Conservation (phyloP, 2,329 filamentous ascomycete species). For the Clonostachys solani region DNA sequence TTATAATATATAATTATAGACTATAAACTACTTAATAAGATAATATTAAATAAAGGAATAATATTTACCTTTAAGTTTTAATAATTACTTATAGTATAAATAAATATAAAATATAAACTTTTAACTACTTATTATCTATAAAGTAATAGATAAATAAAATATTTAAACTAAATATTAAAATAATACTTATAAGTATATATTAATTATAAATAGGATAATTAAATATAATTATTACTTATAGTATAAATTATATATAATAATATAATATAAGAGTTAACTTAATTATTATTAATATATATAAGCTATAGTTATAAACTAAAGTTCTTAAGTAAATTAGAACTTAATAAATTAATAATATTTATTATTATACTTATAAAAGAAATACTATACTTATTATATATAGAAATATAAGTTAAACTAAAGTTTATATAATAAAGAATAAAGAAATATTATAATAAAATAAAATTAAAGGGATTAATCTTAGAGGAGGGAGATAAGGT, state of each 20-base stretch:
- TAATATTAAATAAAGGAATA: too few relatives aligned
- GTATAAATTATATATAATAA: neutral
- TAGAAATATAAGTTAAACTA: neutral
- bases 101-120: too few relatives aligned
- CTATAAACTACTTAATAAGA: too few relatives aligned
- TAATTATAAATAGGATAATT: neutral
- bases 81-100: too few relatives aligned
- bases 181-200: too few relatives aligned
- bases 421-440: neutral
- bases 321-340: neutral
- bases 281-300: neutral
- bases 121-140: too few relatives aligned
- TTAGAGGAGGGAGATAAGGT: conserved; percentile 4
- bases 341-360: neutral
- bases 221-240: neutral
- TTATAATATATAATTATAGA: too few relatives aligned
- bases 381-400: neutral
- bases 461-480: conserved; percentile 3
- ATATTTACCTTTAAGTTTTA: too few relatives aligned
- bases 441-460: conserved; percentile 1
- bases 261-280: neutral
- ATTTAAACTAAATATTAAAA: too few relatives aligned
- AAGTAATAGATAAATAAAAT: too few relatives aligned
- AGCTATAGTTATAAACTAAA: neutral
- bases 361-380: neutral